Base-by-base conservation (phyloP, 169 alveolate genomes). In the Cystoisospora suis region DNA sequence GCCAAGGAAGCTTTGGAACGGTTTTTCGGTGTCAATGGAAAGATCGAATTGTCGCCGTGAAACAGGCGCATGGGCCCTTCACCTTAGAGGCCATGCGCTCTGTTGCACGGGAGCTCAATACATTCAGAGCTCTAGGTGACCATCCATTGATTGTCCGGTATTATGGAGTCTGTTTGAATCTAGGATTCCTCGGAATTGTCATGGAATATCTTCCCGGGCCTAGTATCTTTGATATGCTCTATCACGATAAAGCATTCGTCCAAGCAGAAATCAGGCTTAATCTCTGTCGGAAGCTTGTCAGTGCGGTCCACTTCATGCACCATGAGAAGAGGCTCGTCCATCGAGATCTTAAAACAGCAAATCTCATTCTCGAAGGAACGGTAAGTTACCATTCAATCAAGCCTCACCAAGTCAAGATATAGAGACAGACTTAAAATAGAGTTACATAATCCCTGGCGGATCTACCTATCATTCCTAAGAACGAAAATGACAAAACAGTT, bases 321-420 rank as follows among this genome's bases (percentile, higher is more conserved):
- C 69, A 85, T 56, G 92, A 90, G 59, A 94, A 94, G 59, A 86
- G 91, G 47, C 91, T 95, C 75, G 93, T 95, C 40, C 97, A 95
- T 90, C 65, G 97, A 42, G 97, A 95, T 89, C 92, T 95, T 23
- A 95, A 95, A 83, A 95, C 97, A 27, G 95, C 97, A 17, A 95
- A 95, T 91, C 86, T 95, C 20, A 92, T 95, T 61, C 88, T 95
- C 15, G 96, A 95, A 53, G 86, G 81, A 27, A 77, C 87, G 90
- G 95, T 94, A 92, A 89, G 88, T 27, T 49, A n/a, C n/a, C n/a
- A n/a, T n/a, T n/a, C n/a, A n/a, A n/a, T n/a, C n/a, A n/a, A n/a
- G n/a, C n/a, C n/a, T n/a, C n/a, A n/a, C n/a, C n/a, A n/a, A n/a
- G n/a, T n/a, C n/a, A n/a, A n/a, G n/a, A n/a, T n/a, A n/a, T n/a